Evolutionary conservation across 495 filamentous ascomycete genomes (phyloP).

Genomic region (Bryoglossum gracile): DNA sequence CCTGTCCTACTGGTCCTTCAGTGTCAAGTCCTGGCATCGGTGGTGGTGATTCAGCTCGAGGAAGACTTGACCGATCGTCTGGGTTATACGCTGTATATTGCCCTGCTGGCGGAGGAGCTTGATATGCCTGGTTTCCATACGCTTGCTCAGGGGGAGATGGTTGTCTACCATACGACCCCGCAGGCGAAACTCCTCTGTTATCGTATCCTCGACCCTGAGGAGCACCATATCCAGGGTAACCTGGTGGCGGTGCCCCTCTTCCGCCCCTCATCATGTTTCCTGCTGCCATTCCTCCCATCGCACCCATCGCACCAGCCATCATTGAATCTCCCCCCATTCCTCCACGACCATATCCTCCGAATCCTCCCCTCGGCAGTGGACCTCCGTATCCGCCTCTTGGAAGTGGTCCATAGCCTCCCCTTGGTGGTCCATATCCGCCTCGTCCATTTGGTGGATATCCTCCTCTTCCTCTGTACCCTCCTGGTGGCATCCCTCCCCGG

Average conservation of each 20-base stretch:
- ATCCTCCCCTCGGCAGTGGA: conserved; percentile 42
- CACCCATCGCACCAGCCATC: conserved; percentile 16
- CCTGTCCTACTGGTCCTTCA: conserved; percentile 52
- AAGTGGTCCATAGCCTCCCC: conserved; percentile 16
- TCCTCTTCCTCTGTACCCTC: conserved; percentile 31
- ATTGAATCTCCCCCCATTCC: conserved; percentile 33
- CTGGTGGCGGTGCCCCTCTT: conserved; percentile 32
- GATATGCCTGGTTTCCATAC: conserved; percentile 11
- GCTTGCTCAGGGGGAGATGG: conserved; percentile 6
- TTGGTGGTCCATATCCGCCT: conserved; percentile 33
- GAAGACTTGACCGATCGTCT: conserved; percentile 30
- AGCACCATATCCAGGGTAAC: conserved; percentile 30
- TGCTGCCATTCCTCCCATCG: conserved; percentile 26
- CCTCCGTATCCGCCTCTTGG: conserved; percentile 20
- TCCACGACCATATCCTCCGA: conserved; percentile 24
- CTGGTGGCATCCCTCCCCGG: conserved; percentile 35
- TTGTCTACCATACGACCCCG: conserved; percentile 14
- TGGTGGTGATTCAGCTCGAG: conserved; percentile 54
- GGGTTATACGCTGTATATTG: conserved; percentile 38
- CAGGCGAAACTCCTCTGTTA: conserved; percentile 28
- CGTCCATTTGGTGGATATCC: conserved; percentile 31
- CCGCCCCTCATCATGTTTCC: conserved; percentile 26
- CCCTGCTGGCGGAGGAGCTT: conserved; percentile 18
- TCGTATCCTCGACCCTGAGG: conserved; percentile 14
- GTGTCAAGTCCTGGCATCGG: conserved; percentile 51